Base-by-base conservation (phyloP, 2,329 filamentous ascomycete species). In the Fusarium begoniae region DNA sequence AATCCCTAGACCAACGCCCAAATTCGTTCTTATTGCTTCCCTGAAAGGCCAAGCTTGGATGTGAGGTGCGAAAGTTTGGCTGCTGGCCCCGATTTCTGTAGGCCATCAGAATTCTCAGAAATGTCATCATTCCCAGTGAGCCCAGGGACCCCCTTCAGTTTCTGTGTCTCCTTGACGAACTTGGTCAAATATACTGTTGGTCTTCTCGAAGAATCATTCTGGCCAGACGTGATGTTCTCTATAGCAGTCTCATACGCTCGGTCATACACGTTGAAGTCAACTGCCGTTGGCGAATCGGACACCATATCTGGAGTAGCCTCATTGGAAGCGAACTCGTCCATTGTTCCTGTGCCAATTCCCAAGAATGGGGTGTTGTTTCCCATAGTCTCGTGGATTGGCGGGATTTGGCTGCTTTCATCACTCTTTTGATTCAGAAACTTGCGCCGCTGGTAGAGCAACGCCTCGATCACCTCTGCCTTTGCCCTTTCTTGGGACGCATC, bases 241-340 rank as follows among this genome's bases (percentile, higher is more conserved):
- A 98, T 94, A 69, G 93, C 90, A 26, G 80, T 79, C 78, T 94
- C 90, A 80, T 97, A 98, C 1, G 96, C 96, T 2, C 89, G 90
- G 81, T 97, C 94, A 81, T 98, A 98, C 66, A 98, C 92, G 79
- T 96, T 91, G 76, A 94, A 94, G 69, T 97, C 94, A 11, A 94
- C 93, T 3, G 92, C 92, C 0, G 92, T 92, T 6, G 96, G 96
- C 3, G 94, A 97, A 82, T 98, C 95, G 37, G 93, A 94, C 45
- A 98, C 91, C 9, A 92, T 81, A 28, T 87, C 82, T 6, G 82
- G 82, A 20, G 82, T 82, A 15, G 80, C 75, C 30, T 82, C 80
- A 62, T 84, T 82, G 45, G 78, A 80, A 51, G 80, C 78, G 75
- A 86, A 86, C 24, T 85, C 85, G 69, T 89, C 85, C 32, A 82